Evolutionary conservation across 257 asterid genomes (phyloP), one percentile per base, ranked within the genome.

Genomic region (Capsicum baccatum): DNA sequence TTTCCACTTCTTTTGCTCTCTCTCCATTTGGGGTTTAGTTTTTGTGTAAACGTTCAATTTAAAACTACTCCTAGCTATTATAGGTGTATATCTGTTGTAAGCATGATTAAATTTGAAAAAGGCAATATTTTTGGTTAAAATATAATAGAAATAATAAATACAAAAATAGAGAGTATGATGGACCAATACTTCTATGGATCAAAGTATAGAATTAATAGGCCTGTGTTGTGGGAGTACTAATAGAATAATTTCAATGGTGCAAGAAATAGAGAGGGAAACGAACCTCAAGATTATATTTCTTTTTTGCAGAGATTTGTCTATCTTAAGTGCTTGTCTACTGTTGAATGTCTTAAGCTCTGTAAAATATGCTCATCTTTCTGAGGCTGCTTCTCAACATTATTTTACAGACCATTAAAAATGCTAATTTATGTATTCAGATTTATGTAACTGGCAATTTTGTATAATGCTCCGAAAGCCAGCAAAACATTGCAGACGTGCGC

Each of bases 391-490:
- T 50, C 81, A 14, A 50, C 44, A 3, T 16, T n/a, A 17, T 74
- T 17, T 55, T 39, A 59, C n/a, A 73, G 59, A 73, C 59, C 58
- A 48, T 48, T 73, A 19, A 19, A 70, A 13, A 11, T n/a, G 17
- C n/a, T 11, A 73, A 48, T 59, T 71, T 71, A 26, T 48, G 59
- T 11, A 66, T 26, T 48, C 84, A 67, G 74, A 84, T 79, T 35
- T 26, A 19, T 68, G 2, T 82, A 26, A 11, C 33, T 26, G 33
- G 33, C 1, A 26, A 26, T 26, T 74, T 74, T 68, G 57, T 87
- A 88, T 76, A 87, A 95, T 95, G 98, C 91, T 95, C 3, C 88
- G 89, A 70, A 90, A 90, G 83, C 89, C 89, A 3, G 81, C 82
- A 80, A 86, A 88, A 84, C 83, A 74, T 67, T 80, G 83, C 50